Percentiles rank a stretch among this genome's conserved stretches.
Conservation (phyloP, 2,329 filamentous ascomycete species). For the Ascochyta lentis region DNA sequence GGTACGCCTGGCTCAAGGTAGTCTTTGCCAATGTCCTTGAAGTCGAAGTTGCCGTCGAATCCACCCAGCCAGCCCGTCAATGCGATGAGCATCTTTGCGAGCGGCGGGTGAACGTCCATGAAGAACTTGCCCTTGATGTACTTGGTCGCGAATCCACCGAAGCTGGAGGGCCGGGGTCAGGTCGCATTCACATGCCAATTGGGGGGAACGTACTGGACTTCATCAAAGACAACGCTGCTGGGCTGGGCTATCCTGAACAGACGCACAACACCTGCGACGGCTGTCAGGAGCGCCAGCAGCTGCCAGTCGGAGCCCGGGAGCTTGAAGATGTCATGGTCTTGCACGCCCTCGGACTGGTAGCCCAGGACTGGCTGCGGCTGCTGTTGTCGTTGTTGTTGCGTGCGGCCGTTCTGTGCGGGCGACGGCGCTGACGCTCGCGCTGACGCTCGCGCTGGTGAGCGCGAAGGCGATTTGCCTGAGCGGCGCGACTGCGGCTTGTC, state of each 20-base stretch:
- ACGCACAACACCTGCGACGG: conserved; percentile 79
- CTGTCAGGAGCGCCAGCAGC: conserved; percentile 73
- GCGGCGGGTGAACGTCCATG: conserved; percentile 99
- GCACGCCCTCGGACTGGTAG: conserved; percentile 79
- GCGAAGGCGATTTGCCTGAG: conserved; percentile 45
- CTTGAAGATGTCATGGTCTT: conserved; percentile 90
- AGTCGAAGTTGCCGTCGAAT: conserved; percentile 95
- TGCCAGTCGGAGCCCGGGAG: conserved; percentile 85
- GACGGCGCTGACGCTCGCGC: conserved; percentile 28
- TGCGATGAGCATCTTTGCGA: conserved; percentile 96
- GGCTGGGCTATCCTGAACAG: conserved; percentile 97
- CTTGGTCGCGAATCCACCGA: conserved; percentile 96
- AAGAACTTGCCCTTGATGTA: conserved; percentile 99
- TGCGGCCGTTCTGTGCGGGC: conserved; percentile 19
- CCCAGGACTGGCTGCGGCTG: conserved; percentile 50
- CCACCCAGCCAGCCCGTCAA: conserved; percentile 93
- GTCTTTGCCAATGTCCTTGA: conserved; percentile 99
- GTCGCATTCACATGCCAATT: conserved; percentile 2
- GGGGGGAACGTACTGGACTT: conserved; percentile 84
- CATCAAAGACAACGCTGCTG: conserved; percentile 95
- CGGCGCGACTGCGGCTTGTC: conserved; percentile 42
- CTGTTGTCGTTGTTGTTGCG: conserved; percentile 50
- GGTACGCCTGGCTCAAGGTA: conserved; percentile 94
- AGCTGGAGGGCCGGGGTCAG: conserved; percentile 62
- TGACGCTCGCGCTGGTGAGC: conserved; percentile 38